Evolutionary conservation across 176 grass and related monocot genomes (phyloP).

Genomic region (Triticum aestivum): IWGSC_CS_RefSeq_v2.1 NC_057798.1:40148751-40149250

Average conservation of each 20-base stretch:
- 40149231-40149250: background rate
- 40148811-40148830: background rate
- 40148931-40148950: background rate
- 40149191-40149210: accelerated
- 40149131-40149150: background rate
- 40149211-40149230: background rate
- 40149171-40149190: background rate
- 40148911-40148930: constrained; percentile 31
- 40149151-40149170: background rate
- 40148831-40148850: background rate
- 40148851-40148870: background rate
- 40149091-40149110: background rate
- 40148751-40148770: background rate
- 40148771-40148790: background rate
- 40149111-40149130: background rate
- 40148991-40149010: too few species aligned
- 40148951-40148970: too few species aligned
- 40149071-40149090: background rate
- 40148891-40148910: constrained; percentile 19
- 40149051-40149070: background rate
- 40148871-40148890: background rate
- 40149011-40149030: too few species aligned
- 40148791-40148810: background rate
- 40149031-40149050: background rate
- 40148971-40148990: too few species aligned